Evolutionary conservation across 441 rosid genomes (phyloP).

Genomic region (Pelargonium australe): DNA sequence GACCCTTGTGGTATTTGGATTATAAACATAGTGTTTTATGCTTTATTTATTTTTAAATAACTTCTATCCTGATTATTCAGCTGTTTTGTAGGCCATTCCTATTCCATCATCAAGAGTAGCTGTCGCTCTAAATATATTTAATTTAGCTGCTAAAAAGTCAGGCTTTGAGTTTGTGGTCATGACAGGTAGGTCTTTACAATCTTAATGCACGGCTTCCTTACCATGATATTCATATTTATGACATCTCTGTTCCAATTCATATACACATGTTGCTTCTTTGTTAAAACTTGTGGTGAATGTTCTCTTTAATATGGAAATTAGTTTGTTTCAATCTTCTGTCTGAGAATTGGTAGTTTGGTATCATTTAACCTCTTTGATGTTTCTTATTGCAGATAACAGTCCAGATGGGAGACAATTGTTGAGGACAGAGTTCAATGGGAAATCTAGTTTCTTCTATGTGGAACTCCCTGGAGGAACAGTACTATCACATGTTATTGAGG

Average conservation of each 20-base stretch:
- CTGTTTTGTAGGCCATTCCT: constrained; percentile 50
- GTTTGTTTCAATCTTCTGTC: background rate
- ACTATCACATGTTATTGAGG: constrained; percentile 54
- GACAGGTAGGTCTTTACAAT: constrained; percentile 46
- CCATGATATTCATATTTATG: background rate
- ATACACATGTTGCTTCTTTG: background rate
- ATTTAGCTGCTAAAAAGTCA: constrained; percentile 74
- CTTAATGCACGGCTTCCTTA: background rate
- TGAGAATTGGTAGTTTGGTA: background rate
- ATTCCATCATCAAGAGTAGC: constrained; percentile 66
- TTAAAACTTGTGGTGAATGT: background rate
- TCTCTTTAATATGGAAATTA: too few relatives aligned
- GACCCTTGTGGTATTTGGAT: background rate
- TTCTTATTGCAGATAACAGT: constrained; percentile 36
- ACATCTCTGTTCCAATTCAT: background rate
- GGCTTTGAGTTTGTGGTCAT: constrained; percentile 58
- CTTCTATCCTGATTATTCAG: background rate
- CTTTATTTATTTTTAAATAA: background rate
- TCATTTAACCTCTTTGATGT: background rate
- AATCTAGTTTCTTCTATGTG: constrained; percentile 61
- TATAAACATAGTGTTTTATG: background rate
- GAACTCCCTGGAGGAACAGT: constrained; percentile 71
- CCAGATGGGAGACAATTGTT: constrained; percentile 68
- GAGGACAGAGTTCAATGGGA: constrained; percentile 50
- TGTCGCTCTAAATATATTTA: constrained; percentile 60